phyloP scores from a whole-genome alignment of 352 stramenopile genomes.

The Aphanomyces stellatus region DNA sequence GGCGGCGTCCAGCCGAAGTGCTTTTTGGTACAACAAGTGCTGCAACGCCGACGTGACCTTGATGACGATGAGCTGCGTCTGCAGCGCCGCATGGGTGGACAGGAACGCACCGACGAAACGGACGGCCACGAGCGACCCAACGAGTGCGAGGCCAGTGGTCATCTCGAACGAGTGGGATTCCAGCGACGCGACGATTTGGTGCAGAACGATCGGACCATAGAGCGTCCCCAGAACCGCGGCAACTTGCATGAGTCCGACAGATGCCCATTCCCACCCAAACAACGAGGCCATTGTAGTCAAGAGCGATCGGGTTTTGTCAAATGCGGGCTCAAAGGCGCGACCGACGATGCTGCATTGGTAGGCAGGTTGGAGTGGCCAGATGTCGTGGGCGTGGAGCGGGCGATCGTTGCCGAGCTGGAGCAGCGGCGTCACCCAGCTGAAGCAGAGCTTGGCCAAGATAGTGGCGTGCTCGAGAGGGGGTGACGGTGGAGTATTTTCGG shows the following conservation, averaged over 20 bases:
- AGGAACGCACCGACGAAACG: slow-evolving; percentile 50
- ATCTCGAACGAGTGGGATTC: not conserved
- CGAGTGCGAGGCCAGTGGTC: slow-evolving; percentile 27
- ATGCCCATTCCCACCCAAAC: not conserved
- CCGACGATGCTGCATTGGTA: not conserved
- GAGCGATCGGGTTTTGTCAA: not conserved
- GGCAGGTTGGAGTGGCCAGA: not conserved
- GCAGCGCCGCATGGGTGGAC: slow-evolving; percentile 43
- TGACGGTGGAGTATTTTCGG: not conserved
- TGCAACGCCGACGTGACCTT: slow-evolving; percentile 56
- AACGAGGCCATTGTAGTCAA: not conserved
- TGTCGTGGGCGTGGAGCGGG: not conserved
- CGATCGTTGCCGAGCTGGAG: slow-evolving; percentile 5
- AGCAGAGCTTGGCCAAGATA: slow-evolving; percentile 24
- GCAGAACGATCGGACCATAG: slow-evolving; percentile 6
- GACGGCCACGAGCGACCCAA: slow-evolving; percentile 30
- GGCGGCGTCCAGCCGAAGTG: slow-evolving; percentile 34
- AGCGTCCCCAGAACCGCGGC: not conserved
- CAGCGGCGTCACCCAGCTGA: not conserved
- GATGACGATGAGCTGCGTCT: slow-evolving; percentile 54
- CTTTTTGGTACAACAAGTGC: slow-evolving; percentile 69
- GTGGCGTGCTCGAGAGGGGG: not conserved
- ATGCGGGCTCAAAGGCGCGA: not conserved
- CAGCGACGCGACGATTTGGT: not conserved
- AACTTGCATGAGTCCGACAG: not conserved